These are phyloP conservation scores for Amanita brunnescens DNA, from an alignment of 768 basidiomycete genomes.

Conservation along the genomic window DNA sequence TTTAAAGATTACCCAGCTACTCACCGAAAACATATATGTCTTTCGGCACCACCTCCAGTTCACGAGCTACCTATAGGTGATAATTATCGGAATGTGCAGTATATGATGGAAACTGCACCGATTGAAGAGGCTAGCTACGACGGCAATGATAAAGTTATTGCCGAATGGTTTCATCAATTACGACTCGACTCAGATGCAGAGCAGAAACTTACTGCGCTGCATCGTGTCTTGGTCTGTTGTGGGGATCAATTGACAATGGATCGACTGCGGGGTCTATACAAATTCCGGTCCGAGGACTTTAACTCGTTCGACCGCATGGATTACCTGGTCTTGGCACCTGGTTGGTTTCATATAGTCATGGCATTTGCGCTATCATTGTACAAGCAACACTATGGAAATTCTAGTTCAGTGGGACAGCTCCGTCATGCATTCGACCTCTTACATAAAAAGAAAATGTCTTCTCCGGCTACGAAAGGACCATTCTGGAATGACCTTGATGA, in stretches of 20 bases:
- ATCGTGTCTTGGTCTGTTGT: constrained; percentile 22
- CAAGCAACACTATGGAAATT: constrained; percentile 30
- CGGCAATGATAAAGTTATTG: constrained; percentile 21
- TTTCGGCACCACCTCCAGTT: no score
- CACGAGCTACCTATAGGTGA: not conserved
- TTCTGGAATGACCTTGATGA: constrained; percentile 29
- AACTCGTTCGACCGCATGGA: constrained; percentile 31
- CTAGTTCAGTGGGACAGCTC: constrained; percentile 12
- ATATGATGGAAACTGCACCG: constrained; percentile 24
- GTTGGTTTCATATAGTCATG: constrained; percentile 35
- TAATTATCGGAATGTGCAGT: constrained; percentile 18
- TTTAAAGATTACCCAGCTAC: no score
- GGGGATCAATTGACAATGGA: constrained; percentile 31
- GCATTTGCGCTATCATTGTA: constrained; percentile 31
- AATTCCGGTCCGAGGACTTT: constrained; percentile 25
- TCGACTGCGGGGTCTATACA: constrained; percentile 26
- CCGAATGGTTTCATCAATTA: constrained; percentile 25
- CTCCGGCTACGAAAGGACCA: constrained; percentile 18
- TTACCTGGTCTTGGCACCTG: constrained; percentile 22
- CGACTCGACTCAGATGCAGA: constrained; percentile 13
- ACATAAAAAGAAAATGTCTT: constrained; percentile 20
- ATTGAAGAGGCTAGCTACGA: constrained; percentile 33
- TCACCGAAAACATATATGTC: no score
- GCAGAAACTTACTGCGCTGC: constrained; percentile 12
- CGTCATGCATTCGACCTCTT: constrained; percentile 24